Base-by-base conservation (phyloP, 2,329 filamentous ascomycete species). In the Fusarium sterilihyphosum region DNA sequence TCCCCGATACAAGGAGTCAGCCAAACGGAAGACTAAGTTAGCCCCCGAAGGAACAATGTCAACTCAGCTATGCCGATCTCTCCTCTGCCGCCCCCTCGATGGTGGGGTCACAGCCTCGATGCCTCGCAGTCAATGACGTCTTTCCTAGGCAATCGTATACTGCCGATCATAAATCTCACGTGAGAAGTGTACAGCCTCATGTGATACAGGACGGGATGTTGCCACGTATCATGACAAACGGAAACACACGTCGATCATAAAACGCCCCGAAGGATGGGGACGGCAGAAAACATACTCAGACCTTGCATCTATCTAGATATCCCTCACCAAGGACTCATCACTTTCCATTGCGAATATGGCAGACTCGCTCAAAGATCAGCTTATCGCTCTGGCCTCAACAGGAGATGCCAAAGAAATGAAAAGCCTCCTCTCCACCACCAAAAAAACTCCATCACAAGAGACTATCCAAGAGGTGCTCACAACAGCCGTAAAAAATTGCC, bases 331-430 rank as follows among this genome's bases (percentile, higher is more conserved):
- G 16, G 6, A 35, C 8, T 5, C 18, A 26, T 24, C 22, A 3
- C 0, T n/a, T 20, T 9, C 26, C 26, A 0, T 0, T 2, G 10
- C 26, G 1, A 33, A 29, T 0, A 65, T 65, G 63, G 1, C 40
- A 33, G 18, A 29, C 14, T 22, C 26, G 3, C 5, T n/a, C 31
- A 26, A 24, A 14, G 18, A 44, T 12, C 10, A 9, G 20, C 46
- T 65, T 3, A 5, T 40, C 7, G 14, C 46, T 20, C 5, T 53
- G 5, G 47, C 58, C 1, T 5, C 22, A 5, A 22, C 18, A 1
- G 63, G 46, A 40, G 33, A 63, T 1, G 5, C 18, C 14, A 14
- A n/a, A 5, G 8, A 53, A 11, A 20, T 63, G 0, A 40, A 17
- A 29, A 20, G 2, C 14, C 11, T 63, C 2, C 4, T 63, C 1